Base-by-base conservation (phyloP, 1,139 yeast species). In the Sugiyamaella neomexicana region DNA sequence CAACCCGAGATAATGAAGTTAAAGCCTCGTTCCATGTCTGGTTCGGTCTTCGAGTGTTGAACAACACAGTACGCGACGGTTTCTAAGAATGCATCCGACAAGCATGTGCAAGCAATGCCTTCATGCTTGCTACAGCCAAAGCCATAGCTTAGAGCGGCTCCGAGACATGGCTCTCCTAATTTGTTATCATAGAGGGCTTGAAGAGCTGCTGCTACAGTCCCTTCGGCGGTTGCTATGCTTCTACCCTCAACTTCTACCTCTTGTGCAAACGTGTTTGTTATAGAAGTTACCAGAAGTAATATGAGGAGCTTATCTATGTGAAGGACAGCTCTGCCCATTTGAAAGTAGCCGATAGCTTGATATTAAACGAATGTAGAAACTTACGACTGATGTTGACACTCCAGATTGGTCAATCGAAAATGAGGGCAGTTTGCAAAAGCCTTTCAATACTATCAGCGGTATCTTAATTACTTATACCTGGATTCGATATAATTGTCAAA, bases 111-210 rank as follows among this genome's bases (percentile, higher is more conserved):
- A 15, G 15, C 34, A n/a, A 49, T 27, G 12, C 41, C 52, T 2
- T n/a, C 47, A 13, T 49, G 15, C 20, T 15, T 25, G 15, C 13
- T 15, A 42, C 52, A 40, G 27, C 46, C 52, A 42, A 49, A 40
- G 4, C 47, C 46, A 41, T 49, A 40, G 15, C 16, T 23, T 12
- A 42, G 25, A 13, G 52, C 46, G 13, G 41, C 41, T 41, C 52
- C 52, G 2, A 42, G 16, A 23, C 46, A 49, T 27, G 52, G 52
- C 31, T 49, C 52, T n/a, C 46, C 52, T 15, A 41, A 23, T 5
- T 32, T 8, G n/a, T 45, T 32, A 17, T 45, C 41, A 12, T 45
- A 45, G 29, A 37, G 20, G 16, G n/a, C 13, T 12, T 45, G 40
- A 12, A 37, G 29, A 20, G 32, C 39, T 36, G 41, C 41, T 17